phyloP scores from a whole-genome alignment of 345 rosid genomes.

The Excoecaria agallocha region DNA sequence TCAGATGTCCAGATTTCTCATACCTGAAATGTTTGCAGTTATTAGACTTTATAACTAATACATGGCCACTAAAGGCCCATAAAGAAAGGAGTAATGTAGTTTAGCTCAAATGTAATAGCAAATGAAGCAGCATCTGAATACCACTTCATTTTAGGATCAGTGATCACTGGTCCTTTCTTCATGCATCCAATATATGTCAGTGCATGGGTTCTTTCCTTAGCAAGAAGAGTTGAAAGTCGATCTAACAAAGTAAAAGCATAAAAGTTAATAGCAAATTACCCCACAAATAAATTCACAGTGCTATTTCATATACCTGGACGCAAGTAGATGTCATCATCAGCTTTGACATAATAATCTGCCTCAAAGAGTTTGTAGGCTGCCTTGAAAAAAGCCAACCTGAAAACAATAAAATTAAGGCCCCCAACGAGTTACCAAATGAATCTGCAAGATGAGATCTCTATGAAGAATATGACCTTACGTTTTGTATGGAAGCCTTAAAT shows the following conservation, averaged over 20 bases:
- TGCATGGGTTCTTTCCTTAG: conserved; percentile 61
- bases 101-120: neutral
- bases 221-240: conserved; percentile 79
- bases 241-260: conserved; percentile 33
- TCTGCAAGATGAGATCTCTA: neutral
- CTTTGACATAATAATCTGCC: conserved; percentile 81
- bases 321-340: conserved; percentile 75
- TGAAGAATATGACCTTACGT: conserved; percentile 39
- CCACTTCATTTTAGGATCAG: conserved; percentile 80
- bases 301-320: conserved; percentile 58
- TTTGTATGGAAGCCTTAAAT: conserved; percentile 64
- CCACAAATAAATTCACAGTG: neutral
- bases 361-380: conserved; percentile 67
- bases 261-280: neutral
- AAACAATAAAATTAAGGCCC: neutral
- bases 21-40: conserved; percentile 44
- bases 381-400: conserved; percentile 61
- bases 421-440: conserved; percentile 1
- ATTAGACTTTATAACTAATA: neutral
- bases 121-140: conserved; percentile 13
- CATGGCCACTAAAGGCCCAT: neutral
- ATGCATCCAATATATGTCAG: conserved; percentile 73
- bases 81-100: neutral
- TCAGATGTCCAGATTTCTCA: conserved; percentile 70
- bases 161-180: conserved; percentile 88